Conservation (phyloP, 1,284 basidiomycete species). For the Apiotrichum domesticum region DNA sequence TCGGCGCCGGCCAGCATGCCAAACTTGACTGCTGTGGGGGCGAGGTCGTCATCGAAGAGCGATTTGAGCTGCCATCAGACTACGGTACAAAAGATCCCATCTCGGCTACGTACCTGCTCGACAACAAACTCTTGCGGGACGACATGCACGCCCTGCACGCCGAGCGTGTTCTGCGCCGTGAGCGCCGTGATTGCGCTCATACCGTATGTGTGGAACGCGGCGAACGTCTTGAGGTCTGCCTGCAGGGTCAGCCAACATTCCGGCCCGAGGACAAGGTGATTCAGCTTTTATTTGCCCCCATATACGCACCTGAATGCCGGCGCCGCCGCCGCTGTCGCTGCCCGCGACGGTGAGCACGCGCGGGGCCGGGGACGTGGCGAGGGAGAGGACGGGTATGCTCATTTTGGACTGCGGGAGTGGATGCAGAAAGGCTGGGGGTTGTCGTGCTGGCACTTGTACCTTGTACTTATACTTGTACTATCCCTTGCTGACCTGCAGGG, state of each 20-base stretch:
- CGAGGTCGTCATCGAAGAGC: constrained; percentile 67
- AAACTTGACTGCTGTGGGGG: constrained; percentile 74
- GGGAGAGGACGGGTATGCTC: neutral
- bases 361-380: constrained; percentile 15
- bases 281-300: too few species aligned
- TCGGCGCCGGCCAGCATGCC: constrained; percentile 64
- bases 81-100: too few species aligned
- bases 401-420: too few species aligned
- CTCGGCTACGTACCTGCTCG: constrained; percentile 55
- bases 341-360: constrained; percentile 43
- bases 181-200: constrained; percentile 81
- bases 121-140: constrained; percentile 63
- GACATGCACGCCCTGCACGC: constrained; percentile 67
- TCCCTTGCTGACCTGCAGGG: too few species aligned
- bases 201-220: constrained; percentile 76
- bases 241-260: constrained; percentile 15
- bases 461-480: too few species aligned
- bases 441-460: too few species aligned
- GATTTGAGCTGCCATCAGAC: constrained; percentile 56
- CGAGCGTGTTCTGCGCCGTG: constrained; percentile 84
- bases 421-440: too few species aligned
- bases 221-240: constrained; percentile 76
- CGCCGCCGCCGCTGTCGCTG: constrained; percentile 74
- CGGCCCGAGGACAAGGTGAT: too few species aligned
- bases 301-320: constrained; percentile 68